Conservation (phyloP, 306 rosid genomes). For the Geum urbanum region DNA sequence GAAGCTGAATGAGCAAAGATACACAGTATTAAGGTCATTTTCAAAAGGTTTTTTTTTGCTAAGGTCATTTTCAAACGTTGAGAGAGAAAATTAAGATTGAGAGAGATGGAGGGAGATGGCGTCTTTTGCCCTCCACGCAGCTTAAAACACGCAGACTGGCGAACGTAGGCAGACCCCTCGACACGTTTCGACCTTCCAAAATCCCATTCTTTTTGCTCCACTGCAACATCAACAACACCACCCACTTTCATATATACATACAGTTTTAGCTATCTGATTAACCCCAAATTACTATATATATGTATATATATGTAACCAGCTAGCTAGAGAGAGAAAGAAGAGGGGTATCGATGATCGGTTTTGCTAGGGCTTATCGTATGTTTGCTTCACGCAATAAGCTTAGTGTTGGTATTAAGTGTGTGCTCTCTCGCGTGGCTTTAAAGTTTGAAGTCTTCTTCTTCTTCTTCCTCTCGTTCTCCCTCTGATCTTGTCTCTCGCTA, state of each 20-base stretch:
- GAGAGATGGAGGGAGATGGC: slow-evolving; percentile 43
- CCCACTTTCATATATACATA: slow-evolving; percentile 13
- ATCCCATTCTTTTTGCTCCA: slow-evolving; percentile 19
- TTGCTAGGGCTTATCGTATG: slow-evolving; percentile 58
- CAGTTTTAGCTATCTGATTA: slow-evolving; percentile 2
- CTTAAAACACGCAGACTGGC: slow-evolving; percentile 78
- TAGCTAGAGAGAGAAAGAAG: slow-evolving; percentile 5
- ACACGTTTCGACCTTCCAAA: slow-evolving; percentile 56
- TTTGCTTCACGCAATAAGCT: slow-evolving; percentile 97
- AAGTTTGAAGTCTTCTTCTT: slow-evolving; percentile 43
- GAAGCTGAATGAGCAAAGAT: slow-evolving; percentile 23
- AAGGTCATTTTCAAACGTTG: slow-evolving; percentile 54
- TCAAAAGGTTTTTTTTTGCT: slow-evolving; percentile 30
- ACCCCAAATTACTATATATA: not conserved
- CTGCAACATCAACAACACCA: not conserved
- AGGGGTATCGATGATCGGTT: not conserved
- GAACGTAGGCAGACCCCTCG: slow-evolving; percentile 41
- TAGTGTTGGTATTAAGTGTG: slow-evolving; percentile 62
- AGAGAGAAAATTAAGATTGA: slow-evolving; percentile 27
- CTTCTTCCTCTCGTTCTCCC: slow-evolving; percentile 12
- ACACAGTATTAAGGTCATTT: slow-evolving; percentile 34
- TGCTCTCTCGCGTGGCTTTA: slow-evolving; percentile 91
- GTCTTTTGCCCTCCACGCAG: slow-evolving; percentile 96
- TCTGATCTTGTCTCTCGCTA: not conserved
- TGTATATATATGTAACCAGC: not conserved